Percentiles rank a stretch among this genome's conserved stretches.
Evolutionary conservation across 495 filamentous ascomycete genomes (phyloP).

Genomic region (Xylaria palmicola): DNA sequence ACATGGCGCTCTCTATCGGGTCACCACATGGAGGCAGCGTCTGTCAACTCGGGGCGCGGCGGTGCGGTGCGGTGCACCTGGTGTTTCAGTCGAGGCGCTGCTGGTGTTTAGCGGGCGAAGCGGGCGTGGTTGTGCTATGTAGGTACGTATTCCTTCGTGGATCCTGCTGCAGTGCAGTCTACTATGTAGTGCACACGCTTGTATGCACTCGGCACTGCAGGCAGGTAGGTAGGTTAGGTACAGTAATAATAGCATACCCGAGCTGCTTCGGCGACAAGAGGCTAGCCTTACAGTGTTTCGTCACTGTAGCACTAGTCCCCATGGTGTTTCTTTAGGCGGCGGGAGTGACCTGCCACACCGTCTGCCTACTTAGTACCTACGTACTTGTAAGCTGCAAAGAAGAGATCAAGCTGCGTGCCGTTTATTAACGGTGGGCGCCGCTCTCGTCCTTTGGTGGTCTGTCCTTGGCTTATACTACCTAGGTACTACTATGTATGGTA

Average conservation of each 20-base stretch:
- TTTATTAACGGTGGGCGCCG: no score
- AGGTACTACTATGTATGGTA: no score
- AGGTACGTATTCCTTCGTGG: background rate
- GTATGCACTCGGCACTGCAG: no score
- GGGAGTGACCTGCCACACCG: background rate
- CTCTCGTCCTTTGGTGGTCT: no score
- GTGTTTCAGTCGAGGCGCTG: slow-evolving; percentile 11
- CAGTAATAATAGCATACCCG: slow-evolving; percentile 4
- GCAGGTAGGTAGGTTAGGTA: no score
- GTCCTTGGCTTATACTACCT: no score
- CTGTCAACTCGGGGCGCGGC: background rate
- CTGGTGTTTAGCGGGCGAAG: background rate
- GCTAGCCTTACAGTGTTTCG: background rate
- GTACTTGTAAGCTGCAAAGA: no score
- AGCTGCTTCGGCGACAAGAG: background rate
- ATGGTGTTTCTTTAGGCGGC: background rate
- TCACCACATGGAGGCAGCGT: background rate
- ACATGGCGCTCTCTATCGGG: background rate
- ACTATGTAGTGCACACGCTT: background rate
- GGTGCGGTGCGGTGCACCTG: background rate
- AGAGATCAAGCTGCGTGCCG: no score
- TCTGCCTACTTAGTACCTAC: background rate
- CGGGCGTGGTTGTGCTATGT: background rate
- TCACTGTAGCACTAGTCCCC: background rate
- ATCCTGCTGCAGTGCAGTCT: slow-evolving; percentile 3